These are phyloP conservation scores for Acanthamoeba polyphaga DNA, from an alignment of 208 protist genomes.

Conservation along the genomic window DNA sequence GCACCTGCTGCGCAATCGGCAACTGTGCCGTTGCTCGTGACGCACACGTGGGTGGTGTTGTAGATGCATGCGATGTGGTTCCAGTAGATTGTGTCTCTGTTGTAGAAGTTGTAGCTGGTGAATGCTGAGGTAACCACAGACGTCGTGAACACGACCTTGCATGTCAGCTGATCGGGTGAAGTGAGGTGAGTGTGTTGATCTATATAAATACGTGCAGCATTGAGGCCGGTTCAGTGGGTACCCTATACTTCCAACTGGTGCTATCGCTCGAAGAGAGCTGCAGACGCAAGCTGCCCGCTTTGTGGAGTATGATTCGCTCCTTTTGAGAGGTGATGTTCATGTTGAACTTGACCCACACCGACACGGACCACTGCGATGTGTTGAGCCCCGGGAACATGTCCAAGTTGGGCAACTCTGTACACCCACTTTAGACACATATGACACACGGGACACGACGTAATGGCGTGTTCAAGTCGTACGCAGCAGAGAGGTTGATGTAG, in stretches of 20 bases:
- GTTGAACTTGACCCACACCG: not conserved
- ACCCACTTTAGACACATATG: too few relatives aligned
- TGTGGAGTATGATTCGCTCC: not conserved
- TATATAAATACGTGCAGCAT: too few relatives aligned
- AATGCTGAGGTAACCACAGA: not conserved
- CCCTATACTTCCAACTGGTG: too few relatives aligned
- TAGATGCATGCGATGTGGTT: not conserved
- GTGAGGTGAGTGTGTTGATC: too few relatives aligned
- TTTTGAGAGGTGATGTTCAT: not conserved
- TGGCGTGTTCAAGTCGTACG: too few relatives aligned
- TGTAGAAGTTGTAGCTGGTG: not conserved
- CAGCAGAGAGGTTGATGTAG: too few relatives aligned
- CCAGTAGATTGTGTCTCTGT: not conserved
- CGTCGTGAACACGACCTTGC: not conserved
- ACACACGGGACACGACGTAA: too few relatives aligned
- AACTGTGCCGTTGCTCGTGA: not conserved
- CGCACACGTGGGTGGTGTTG: constrained; percentile 6
- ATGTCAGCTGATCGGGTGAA: too few relatives aligned
- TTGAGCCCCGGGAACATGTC: not conserved
- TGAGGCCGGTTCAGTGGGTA: too few relatives aligned
- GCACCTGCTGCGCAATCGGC: not conserved
- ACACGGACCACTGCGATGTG: not conserved
- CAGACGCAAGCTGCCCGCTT: too few relatives aligned
- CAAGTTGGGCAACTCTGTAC: not conserved
- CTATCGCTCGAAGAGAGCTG: too few relatives aligned